phyloP scores from a whole-genome alignment of 306 rosid species.

The Rosa lucieae region DNA sequence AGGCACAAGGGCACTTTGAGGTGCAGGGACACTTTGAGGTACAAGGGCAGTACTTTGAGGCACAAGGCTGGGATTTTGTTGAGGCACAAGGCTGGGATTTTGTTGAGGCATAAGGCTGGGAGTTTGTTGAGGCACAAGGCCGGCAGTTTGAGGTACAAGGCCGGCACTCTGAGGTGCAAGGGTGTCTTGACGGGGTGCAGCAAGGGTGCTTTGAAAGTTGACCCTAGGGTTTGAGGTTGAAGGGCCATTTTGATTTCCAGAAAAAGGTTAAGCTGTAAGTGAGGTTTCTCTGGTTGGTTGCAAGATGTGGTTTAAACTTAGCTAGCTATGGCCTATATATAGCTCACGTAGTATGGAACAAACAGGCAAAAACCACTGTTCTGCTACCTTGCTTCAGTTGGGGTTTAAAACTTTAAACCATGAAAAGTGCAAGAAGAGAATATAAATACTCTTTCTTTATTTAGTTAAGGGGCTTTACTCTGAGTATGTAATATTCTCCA shows the following conservation, averaged over 20 bases:
- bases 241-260: background rate
- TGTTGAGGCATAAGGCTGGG: background rate
- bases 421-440: background rate
- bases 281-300: slow-evolving; percentile 2
- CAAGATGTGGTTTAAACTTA: background rate
- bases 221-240: slow-evolving; percentile 12
- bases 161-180: background rate
- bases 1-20: background rate
- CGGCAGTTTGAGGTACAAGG: background rate
- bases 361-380: background rate
- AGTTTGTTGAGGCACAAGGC: background rate
- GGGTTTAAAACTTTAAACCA: slow-evolving; percentile 14
- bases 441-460: background rate
- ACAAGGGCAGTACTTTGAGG: background rate
- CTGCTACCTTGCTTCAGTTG: slow-evolving; percentile 21
- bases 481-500: background rate
- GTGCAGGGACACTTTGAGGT: background rate
- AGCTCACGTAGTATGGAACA: background rate
- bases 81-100: background rate
- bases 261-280: background rate
- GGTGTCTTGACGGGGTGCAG: background rate
- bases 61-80: background rate
- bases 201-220: background rate
- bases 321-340: slow-evolving; percentile 10
- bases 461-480: background rate